These are phyloP conservation scores for Xylaria sp. DNA, from an alignment of 2,329 filamentous ascomycete species.

Conservation along the genomic window DNA sequence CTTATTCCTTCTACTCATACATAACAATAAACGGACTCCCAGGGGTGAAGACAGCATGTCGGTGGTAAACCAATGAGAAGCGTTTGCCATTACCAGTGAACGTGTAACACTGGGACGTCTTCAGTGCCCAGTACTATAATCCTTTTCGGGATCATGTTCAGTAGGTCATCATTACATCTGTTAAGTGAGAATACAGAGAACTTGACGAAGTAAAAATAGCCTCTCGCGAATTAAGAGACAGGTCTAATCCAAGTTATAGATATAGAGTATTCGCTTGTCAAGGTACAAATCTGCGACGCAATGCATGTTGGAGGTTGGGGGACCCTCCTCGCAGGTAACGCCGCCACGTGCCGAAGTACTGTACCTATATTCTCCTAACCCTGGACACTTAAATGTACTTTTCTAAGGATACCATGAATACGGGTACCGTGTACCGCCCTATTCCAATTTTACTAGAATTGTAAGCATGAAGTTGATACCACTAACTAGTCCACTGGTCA, in stretches of 20 bases:
- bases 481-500: background rate
- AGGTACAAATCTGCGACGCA: conserved; percentile 26
- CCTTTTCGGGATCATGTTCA: background rate
- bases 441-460: background rate
- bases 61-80: conserved; percentile 11
- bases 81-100: conserved; percentile 6
- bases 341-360: conserved; percentile 39
- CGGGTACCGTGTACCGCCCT: background rate
- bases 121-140: background rate
- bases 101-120: background rate
- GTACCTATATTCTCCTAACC: conserved; percentile 16
- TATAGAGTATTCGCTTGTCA: background rate
- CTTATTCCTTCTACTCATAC: background rate
- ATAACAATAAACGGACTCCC: conserved; percentile 23
- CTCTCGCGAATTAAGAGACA: background rate
- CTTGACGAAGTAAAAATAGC: background rate
- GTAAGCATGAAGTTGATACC: background rate
- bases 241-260: background rate
- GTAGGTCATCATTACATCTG: background rate
- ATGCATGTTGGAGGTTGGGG: conserved; percentile 31
- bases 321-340: conserved; percentile 39
- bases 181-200: background rate
- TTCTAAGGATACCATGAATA: background rate
- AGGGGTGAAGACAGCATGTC: conserved; percentile 17
- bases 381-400: background rate